Percentiles rank a stretch among this genome's conserved stretches.
phyloP scores from a whole-genome alignment of 805 yeast genomes.

The Starmerella stigmatis region DNA sequence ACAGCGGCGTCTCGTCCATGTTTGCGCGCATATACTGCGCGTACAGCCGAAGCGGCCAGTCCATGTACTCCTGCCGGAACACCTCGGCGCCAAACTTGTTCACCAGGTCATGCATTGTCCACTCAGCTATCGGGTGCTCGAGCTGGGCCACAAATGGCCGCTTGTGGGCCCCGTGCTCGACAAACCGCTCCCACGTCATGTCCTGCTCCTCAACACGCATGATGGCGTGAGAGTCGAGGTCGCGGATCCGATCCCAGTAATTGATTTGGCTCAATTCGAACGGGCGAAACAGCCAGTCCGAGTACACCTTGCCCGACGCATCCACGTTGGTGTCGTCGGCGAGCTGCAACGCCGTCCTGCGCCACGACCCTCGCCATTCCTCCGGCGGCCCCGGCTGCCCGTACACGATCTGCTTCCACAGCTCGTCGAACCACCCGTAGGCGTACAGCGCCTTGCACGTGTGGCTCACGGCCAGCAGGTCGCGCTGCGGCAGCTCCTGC shows the following conservation, averaged over 20 bases:
- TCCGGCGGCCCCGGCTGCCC: slow-evolving; percentile 25
- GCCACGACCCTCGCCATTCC: slow-evolving; percentile 75
- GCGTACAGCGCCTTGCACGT: slow-evolving; percentile 63
- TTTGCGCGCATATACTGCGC: slow-evolving; percentile 50
- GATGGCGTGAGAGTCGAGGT: slow-evolving; percentile 35
- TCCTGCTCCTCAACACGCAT: slow-evolving; percentile 32
- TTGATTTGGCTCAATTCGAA: slow-evolving; percentile 68
- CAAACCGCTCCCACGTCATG: slow-evolving; percentile 40
- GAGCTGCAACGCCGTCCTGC: slow-evolving; percentile 43
- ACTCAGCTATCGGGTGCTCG: slow-evolving; percentile 45
- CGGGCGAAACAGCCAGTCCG: slow-evolving; percentile 73
- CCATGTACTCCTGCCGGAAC: slow-evolving; percentile 78
- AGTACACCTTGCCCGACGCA: slow-evolving; percentile 41
- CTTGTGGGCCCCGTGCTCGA: slow-evolving; percentile 36
- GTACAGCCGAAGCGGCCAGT: slow-evolving; percentile 61
- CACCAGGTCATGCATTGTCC: slow-evolving; percentile 46
- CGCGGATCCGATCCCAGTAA: slow-evolving; percentile 41
- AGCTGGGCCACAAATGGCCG: slow-evolving; percentile 55
- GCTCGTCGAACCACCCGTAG: slow-evolving; percentile 61
- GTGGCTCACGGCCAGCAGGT: slow-evolving; percentile 44
- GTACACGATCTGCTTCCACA: slow-evolving; percentile 61
- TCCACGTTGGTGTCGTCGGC: slow-evolving; percentile 17
- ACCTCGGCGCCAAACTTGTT: slow-evolving; percentile 46
- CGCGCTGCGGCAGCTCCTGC: slow-evolving; percentile 40
- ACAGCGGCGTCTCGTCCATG: slow-evolving; percentile 73